phyloP scores from a whole-genome alignment of 2,329 filamentous ascomycete genomes.

The Drechslerella stenobrocha region DNA sequence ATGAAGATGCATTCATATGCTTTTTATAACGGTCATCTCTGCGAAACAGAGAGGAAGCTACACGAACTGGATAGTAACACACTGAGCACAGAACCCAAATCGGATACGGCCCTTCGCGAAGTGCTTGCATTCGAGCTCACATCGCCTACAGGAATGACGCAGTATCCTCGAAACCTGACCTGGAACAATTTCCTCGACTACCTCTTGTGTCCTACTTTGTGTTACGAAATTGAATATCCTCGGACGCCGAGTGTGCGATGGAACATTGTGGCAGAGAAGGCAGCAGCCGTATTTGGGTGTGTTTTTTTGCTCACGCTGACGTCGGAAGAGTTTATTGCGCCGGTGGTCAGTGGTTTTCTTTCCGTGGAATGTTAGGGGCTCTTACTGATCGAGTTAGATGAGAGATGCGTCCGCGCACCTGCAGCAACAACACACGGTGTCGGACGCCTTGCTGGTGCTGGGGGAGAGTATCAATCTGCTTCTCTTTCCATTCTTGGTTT shows the following conservation, averaged over 20 bases:
- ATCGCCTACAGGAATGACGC: constrained; percentile 83
- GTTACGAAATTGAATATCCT: constrained; percentile 96
- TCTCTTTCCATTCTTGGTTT: constrained; percentile 93
- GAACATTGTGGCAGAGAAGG: constrained; percentile 79
- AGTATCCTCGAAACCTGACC: constrained; percentile 87
- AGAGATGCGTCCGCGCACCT: constrained; percentile 58
- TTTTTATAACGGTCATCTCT: constrained; percentile 96
- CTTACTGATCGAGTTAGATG: constrained; percentile 48
- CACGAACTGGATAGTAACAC: constrained; percentile 72
- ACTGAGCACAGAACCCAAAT: constrained; percentile 58
- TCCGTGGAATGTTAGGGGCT: background rate
- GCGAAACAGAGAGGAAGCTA: constrained; percentile 80
- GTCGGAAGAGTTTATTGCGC: constrained; percentile 92
- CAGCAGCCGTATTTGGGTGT: constrained; percentile 83
- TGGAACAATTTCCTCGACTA: constrained; percentile 81
- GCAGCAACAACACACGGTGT: constrained; percentile 58
- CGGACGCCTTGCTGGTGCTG: constrained; percentile 76
- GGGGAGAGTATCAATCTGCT: constrained; percentile 88
- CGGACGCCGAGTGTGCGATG: constrained; percentile 74
- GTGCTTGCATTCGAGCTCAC: constrained; percentile 88
- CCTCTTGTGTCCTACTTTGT: constrained; percentile 88
- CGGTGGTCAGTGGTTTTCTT: constrained; percentile 69
- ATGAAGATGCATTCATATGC: constrained; percentile 99
- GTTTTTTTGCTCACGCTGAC: constrained; percentile 91
- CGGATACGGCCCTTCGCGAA: constrained; percentile 72